Percentiles rank a stretch among this genome's conserved stretches.
These are phyloP conservation scores for Piper betle DNA, from an alignment of 164 flowering plant genomes.

Conservation along the genomic window DNA sequence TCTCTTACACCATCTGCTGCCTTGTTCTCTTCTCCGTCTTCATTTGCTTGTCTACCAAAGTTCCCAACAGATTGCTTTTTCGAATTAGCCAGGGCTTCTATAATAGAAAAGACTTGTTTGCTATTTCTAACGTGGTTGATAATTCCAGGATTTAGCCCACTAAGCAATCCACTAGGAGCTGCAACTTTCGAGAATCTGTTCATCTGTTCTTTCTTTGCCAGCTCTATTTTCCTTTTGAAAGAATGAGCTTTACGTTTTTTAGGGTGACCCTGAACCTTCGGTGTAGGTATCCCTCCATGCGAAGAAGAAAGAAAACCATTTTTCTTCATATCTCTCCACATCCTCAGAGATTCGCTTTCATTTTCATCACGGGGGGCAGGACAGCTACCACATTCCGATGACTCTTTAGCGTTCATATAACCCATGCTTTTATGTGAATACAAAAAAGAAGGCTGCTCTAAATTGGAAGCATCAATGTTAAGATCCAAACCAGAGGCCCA, in stretches of 20 bases:
- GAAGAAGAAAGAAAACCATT: slow-evolving; percentile 66
- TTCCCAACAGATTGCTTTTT: slow-evolving; percentile 17
- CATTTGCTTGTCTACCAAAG: neutral
- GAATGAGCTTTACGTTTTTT: slow-evolving; percentile 46
- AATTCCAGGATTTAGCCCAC: slow-evolving; percentile 82
- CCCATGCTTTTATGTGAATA: slow-evolving; percentile 20
- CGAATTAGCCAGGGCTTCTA: slow-evolving; percentile 67
- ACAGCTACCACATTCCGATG: slow-evolving; percentile 63
- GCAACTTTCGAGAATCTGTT: slow-evolving; percentile 77
- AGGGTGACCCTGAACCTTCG: slow-evolving; percentile 34
- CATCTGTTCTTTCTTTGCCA: slow-evolving; percentile 79
- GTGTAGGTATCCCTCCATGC: slow-evolving; percentile 52
- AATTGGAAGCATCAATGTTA: slow-evolving; percentile 36
- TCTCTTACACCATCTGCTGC: neutral
- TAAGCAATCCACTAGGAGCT: slow-evolving; percentile 88
- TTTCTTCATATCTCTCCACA: slow-evolving; percentile 82
- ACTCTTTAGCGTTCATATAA: slow-evolving; percentile 26
- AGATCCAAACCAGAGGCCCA: slow-evolving; percentile 35
- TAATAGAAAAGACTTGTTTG: slow-evolving; percentile 91
- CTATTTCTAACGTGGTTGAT: slow-evolving; percentile 91
- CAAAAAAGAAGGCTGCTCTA: slow-evolving; percentile 23
- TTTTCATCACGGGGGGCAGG: slow-evolving; percentile 45
- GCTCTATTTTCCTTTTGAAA: slow-evolving; percentile 58
- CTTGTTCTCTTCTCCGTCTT: neutral
- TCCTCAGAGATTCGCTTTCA: slow-evolving; percentile 37